Percentiles rank a stretch among this genome's conserved stretches.
These are phyloP conservation scores for Ustilago sp. DNA, from an alignment of 1,284 basidiomycete species.

Conservation along the genomic window DNA sequence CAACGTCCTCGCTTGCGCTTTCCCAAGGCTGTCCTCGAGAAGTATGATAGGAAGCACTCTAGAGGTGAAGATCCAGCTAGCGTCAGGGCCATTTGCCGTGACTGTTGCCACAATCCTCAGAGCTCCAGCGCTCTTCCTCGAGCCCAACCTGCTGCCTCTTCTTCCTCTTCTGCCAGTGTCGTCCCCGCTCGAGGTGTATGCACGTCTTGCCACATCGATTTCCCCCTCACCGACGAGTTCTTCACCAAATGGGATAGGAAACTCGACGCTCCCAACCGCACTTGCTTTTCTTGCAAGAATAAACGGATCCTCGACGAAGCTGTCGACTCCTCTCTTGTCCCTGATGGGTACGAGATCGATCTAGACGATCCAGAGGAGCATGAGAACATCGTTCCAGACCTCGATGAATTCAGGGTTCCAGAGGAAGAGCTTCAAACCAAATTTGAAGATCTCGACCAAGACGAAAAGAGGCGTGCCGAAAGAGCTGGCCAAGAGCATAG, in stretches of 20 bases:
- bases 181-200: slow-evolving; percentile 8
- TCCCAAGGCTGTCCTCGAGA: neutral
- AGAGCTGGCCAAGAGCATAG: neutral
- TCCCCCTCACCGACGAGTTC: slow-evolving; percentile 10
- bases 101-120: slow-evolving; percentile 13
- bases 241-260: slow-evolving; percentile 8
- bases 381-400: neutral
- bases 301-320: neutral
- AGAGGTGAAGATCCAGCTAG: slow-evolving; percentile 1
- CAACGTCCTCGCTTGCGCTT: slow-evolving; percentile 9
- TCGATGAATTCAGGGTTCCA: neutral
- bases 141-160: neutral
- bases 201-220: slow-evolving; percentile 12
- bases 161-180: neutral
- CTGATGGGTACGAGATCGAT: slow-evolving; percentile 4
- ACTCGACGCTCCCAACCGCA: neutral
- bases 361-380: neutral
- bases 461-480: neutral
- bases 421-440: neutral
- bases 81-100: slow-evolving; percentile 15
- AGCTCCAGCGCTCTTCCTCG: neutral
- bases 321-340: neutral
- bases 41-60: slow-evolving; percentile 5
- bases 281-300: slow-evolving; percentile 14
- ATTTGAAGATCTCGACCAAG: slow-evolving; percentile 6